Evolutionary conservation across 371 early-diverging fungal genomes (phyloP).

Genomic region (Mortierella sp.): DNA sequence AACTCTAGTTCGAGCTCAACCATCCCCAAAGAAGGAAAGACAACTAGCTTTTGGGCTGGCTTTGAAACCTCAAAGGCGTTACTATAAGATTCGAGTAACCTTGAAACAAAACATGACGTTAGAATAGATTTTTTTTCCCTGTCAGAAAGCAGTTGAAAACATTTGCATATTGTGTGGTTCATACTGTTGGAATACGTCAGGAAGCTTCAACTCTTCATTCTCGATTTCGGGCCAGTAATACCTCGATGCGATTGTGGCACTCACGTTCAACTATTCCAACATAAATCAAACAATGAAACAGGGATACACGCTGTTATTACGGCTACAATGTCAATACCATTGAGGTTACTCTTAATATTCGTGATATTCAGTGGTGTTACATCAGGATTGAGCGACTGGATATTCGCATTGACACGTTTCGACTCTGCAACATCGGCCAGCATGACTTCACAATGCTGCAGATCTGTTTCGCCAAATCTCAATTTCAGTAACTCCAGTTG

Average conservation of each 20-base stretch:
- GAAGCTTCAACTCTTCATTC: constrained; percentile 53
- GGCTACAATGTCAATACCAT: neutral
- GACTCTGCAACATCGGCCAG: constrained; percentile 75
- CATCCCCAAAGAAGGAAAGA: constrained; percentile 60
- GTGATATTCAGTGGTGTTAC: neutral
- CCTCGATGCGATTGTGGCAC: constrained; percentile 63
- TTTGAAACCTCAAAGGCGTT: constrained; percentile 53
- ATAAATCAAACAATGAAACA: neutral
- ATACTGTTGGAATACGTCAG: constrained; percentile 51
- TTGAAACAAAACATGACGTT: constrained; percentile 5
- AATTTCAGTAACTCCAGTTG: constrained; percentile 74
- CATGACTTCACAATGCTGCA: constrained; percentile 76
- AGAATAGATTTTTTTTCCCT: neutral
- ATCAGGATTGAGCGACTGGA: constrained; percentile 44
- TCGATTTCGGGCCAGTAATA: constrained; percentile 69
- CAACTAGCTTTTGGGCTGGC: constrained; percentile 62
- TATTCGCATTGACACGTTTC: constrained; percentile 60
- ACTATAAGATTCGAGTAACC: constrained; percentile 50
- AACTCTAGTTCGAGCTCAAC: constrained; percentile 64
- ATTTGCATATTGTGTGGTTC: constrained; percentile 2
- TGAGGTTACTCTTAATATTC: neutral
- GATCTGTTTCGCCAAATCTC: constrained; percentile 67
- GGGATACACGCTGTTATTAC: neutral
- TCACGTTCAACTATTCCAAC: constrained; percentile 38
- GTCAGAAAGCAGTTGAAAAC: neutral